These are phyloP conservation scores for Auricularia auricula-judae DNA, from an alignment of 768 basidiomycete genomes.

Conservation along the genomic window DNA sequence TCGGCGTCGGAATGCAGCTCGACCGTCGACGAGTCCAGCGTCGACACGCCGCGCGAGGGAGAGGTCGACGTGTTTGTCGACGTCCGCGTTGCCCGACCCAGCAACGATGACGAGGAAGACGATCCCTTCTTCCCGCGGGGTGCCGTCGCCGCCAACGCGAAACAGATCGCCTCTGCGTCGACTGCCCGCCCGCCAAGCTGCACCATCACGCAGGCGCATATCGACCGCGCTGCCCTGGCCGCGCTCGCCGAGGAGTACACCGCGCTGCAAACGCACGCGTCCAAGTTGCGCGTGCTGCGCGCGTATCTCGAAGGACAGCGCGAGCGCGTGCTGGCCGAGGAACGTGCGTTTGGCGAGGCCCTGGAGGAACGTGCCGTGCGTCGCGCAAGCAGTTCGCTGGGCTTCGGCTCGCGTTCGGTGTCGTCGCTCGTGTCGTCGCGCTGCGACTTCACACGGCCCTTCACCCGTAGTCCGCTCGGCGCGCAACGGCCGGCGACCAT, in stretches of 20 bases:
- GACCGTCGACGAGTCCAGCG: not conserved
- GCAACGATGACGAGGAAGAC: not conserved
- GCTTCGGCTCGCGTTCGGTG: not conserved
- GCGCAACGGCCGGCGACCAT: not conserved
- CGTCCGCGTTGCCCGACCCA: not conserved
- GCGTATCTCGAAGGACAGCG: not conserved
- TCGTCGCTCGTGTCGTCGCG: no score
- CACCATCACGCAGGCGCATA: not conserved
- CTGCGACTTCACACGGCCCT: not conserved
- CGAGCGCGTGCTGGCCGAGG: not conserved
- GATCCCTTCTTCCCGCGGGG: not conserved
- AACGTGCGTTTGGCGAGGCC: not conserved
- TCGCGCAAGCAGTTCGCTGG: not conserved
- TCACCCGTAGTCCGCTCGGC: not conserved
- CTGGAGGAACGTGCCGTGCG: not conserved
- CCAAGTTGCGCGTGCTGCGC: not conserved
- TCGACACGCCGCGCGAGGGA: not conserved
- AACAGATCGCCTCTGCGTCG: not conserved
- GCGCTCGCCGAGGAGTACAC: not conserved
- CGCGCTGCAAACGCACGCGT: not conserved
- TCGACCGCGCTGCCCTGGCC: not conserved
- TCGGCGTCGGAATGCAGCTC: not conserved
- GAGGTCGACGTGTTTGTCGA: not conserved
- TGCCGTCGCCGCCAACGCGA: not conserved
- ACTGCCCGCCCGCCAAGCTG: not conserved